Evolutionary conservation across 2,329 filamentous ascomycete genomes (phyloP), one percentile per base, ranked within the genome.

Genomic region (Penicillium oxalicum): DNA sequence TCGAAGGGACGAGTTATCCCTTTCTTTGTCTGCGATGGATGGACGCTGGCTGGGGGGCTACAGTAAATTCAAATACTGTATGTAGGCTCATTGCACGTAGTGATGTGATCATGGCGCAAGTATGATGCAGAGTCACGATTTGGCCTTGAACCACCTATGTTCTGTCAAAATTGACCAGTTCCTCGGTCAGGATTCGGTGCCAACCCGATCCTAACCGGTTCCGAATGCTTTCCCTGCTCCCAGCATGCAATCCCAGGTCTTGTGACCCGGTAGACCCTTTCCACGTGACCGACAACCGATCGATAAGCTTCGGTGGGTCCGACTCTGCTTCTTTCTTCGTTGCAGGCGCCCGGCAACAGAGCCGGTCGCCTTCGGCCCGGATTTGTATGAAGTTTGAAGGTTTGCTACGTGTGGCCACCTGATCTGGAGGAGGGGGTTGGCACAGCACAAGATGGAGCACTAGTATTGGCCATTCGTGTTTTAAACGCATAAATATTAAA

Each of bases 161-260:
- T 18, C 18, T 18, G 18, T 18, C 18, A 18, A 32, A 32, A 32
- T 11, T 32, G 29, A 11, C 29, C 29, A 32, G 7, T 5, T 11
- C 4, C 29, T 8, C 11, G 11, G 29, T 32, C 29, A 4, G 11
- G 29, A 32, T 32, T 32, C 8, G 11, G 5, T 8, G 29, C 29
- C 11, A 11, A 5, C 29, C 29, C 29, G 29, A 32, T 4, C 8
- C 2, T 32, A 32, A 32, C 29, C 29, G 29, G 29, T 0, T 32
- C 5, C 29, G 7, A 7, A 32, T 32, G 7, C 29, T 32, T 32
- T 32, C 2, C 3, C 29, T 32, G 29, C 29, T 11, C 4, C 11
- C 29, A 32, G 58, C 12, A 62, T 62, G 39, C 76, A 56, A 0
- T 61, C 50, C 42, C 66, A 73, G 5, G 74, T 77, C 29, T 63